Conservation (phyloP, 352 stramenopile species). For the Globisporangium lucens region DNA sequence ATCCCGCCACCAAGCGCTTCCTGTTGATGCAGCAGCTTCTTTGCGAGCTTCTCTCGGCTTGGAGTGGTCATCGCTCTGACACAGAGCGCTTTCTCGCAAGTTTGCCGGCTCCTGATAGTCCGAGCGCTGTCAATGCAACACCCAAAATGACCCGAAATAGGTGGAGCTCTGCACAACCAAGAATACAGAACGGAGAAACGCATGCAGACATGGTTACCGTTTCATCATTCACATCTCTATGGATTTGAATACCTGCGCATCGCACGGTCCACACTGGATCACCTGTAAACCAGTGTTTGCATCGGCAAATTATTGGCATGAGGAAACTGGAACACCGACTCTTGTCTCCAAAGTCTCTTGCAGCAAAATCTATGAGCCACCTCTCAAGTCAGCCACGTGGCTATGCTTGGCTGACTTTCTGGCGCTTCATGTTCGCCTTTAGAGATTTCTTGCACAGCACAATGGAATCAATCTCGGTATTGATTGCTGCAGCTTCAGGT, state of each 20-base stretch:
- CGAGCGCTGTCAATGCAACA: constrained; percentile 3
- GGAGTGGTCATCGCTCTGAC: constrained; percentile 31
- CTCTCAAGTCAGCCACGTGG: neutral
- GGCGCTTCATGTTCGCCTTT: constrained; percentile 58
- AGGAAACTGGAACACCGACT: neutral
- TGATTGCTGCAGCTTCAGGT: constrained; percentile 30
- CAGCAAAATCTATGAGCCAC: neutral
- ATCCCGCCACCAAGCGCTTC: constrained; percentile 14
- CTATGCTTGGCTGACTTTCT: constrained; percentile 18
- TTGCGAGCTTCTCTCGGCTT: constrained; percentile 42
- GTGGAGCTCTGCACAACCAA: neutral
- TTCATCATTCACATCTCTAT: neutral
- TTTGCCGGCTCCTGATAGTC: neutral
- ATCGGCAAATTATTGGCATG: neutral
- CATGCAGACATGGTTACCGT: neutral
- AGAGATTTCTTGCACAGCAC: constrained; percentile 50
- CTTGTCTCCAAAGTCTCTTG: neutral
- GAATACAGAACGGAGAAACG: constrained; percentile 7
- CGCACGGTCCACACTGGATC: neutral
- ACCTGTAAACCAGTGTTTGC: neutral
- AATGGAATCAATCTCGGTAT: constrained; percentile 52
- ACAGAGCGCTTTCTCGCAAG: constrained; percentile 9
- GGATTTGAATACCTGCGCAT: neutral
- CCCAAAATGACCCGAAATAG: constrained; percentile 9
- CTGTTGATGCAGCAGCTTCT: constrained; percentile 39